Base-by-base conservation (phyloP, 2,329 filamentous ascomycete species). In the Penicillium corylophilum region DNA sequence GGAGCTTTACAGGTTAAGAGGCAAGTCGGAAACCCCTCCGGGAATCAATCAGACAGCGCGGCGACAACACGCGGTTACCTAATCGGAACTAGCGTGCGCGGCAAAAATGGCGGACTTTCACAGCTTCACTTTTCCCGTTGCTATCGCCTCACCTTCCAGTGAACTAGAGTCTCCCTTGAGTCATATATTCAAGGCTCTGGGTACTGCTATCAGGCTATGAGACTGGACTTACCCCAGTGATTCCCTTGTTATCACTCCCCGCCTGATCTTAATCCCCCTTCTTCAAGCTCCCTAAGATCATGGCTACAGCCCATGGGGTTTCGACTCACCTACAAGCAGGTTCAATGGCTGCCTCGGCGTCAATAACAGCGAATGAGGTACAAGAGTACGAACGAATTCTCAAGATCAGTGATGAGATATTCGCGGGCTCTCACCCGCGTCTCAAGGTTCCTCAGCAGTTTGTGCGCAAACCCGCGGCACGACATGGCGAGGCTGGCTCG, bases 331-430 rank as follows among this genome's bases (percentile, higher is more conserved):
- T 67, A 50, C 55, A 65, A 54, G 53, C 70, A 56, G 61, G 65
- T 58, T 63, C 63, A 54, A 57, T 64, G 50, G 54, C 64, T 56
- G 47, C 59, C 38, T 46, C 57, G 33, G 61, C 63, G 26, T 55
- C 64, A 48, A 62, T 67, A 50, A 54, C 83, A 60, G 68, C 78
- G 52, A 76, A 80, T 64, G 83, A 87, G 66, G 73, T 87, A 44
- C 72, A 78, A 64, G 84, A 92, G 73, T 94, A 90, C 77, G 82
- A 87, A 67, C 90, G 87, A 74, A 88, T 97, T 65, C 71, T 95
- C 66, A 83, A 80, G 62, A 85, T 97, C 72, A 87, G 86, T 72
- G 88, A 96, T 77, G 80, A 85, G 62, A 82, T 97, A 63, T 79
- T 94, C 68, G 83, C 89, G 70, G 91, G 92, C 67, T 84, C 81